phyloP scores from a whole-genome alignment of 2,329 filamentous ascomycete species.

The Microdochium paspali region DNA sequence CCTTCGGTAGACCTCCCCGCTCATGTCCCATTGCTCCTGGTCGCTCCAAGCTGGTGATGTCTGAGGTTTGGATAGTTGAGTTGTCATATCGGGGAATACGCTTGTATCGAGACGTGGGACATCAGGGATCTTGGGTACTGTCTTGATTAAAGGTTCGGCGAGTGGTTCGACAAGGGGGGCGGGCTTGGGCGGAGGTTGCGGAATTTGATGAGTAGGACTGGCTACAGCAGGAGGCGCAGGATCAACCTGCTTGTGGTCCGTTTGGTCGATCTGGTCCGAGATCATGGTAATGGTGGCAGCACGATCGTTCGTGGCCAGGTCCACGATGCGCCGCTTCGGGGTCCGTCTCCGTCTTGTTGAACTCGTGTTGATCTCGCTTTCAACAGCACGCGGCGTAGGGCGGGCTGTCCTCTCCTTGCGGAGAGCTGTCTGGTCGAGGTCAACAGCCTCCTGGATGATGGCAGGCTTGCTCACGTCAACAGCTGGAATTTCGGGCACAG shows the following conservation, averaged over 20 bases:
- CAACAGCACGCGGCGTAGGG: conserved; percentile 39
- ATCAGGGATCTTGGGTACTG: conserved; percentile 15
- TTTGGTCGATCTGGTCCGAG: conserved; percentile 13
- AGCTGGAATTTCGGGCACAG: conserved; percentile 49
- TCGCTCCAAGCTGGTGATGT: conserved; percentile 27
- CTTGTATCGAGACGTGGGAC: conserved; percentile 29
- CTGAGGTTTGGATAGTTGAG: conserved; percentile 20
- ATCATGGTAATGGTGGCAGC: conserved; percentile 10
- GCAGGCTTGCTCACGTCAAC: conserved; percentile 61
- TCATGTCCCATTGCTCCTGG: conserved; percentile 51
- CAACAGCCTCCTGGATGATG: conserved; percentile 39
- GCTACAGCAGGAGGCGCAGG: conserved; percentile 8
- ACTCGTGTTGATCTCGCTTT: conserved; percentile 48
- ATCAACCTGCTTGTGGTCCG: conserved; percentile 11
- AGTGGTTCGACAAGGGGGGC: conserved; percentile 11
- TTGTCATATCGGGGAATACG: conserved; percentile 21
- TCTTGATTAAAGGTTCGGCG: conserved; percentile 22
- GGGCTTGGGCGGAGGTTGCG: conserved; percentile 28
- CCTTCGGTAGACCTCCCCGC: conserved; percentile 72
- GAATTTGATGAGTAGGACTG: conserved; percentile 33
- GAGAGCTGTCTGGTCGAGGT: conserved; percentile 39
- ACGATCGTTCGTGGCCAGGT: conserved; percentile 46
- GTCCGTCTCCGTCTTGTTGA: conserved; percentile 51
- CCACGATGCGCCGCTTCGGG: conserved; percentile 55
- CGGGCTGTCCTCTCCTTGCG: conserved; percentile 45